These are phyloP conservation scores for Ophiostoma triangulosporum DNA, from an alignment of 2,329 filamentous ascomycete species.

Conservation along the genomic window DNA sequence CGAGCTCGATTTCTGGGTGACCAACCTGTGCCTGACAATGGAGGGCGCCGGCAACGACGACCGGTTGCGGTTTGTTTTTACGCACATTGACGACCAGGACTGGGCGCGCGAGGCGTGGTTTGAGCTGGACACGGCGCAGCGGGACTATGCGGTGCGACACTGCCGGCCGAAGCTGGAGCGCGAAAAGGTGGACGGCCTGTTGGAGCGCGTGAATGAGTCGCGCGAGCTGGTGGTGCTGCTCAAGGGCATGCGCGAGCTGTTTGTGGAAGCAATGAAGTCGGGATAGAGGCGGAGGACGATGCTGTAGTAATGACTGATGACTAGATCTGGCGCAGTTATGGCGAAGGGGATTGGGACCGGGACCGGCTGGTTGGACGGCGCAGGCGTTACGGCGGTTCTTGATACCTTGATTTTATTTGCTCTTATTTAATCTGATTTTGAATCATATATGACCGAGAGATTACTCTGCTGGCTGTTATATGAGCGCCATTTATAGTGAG, in stretches of 20 bases:
- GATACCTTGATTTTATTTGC: neutral
- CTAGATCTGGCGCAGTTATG: neutral
- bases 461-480: neutral
- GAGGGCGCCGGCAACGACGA: constrained; percentile 79
- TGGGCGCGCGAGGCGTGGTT: constrained; percentile 90
- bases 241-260: constrained; percentile 72
- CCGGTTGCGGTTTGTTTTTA: constrained; percentile 79
- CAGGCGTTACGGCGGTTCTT: neutral
- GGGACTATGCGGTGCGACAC: constrained; percentile 75
- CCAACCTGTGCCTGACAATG: constrained; percentile 75
- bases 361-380: neutral
- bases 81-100: constrained; percentile 71
- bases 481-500: no score
- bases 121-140: constrained; percentile 66
- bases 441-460: neutral
- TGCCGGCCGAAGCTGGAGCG: constrained; percentile 70
- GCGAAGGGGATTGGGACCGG: neutral
- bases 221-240: constrained; percentile 58
- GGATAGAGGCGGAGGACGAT: constrained; percentile 15
- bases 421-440: neutral
- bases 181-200: constrained; percentile 61
- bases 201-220: constrained; percentile 70
- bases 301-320: neutral
- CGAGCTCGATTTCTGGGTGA: constrained; percentile 92
- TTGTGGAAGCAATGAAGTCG: constrained; percentile 51